phyloP scores from a whole-genome alignment of 1,284 basidiomycete species.

The Melampsora americana region DNA sequence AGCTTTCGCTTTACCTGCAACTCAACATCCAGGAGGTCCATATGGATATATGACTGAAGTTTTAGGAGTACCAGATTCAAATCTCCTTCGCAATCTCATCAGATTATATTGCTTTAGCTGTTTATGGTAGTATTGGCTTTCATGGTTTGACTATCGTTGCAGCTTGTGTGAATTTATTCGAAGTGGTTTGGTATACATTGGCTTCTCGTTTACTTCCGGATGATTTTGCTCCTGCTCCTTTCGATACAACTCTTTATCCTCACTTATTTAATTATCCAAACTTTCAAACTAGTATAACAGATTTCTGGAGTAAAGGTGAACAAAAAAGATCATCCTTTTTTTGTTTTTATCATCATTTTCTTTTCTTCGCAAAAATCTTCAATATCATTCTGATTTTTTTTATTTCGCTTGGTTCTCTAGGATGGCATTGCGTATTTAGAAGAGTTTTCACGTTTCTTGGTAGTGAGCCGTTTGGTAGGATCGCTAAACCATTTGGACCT shows the following conservation, averaged over 20 bases:
- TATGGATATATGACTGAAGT: slow-evolving; percentile 17
- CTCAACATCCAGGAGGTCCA: slow-evolving; percentile 13
- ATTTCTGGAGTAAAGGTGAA: slow-evolving; percentile 34
- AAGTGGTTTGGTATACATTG: slow-evolving; percentile 13
- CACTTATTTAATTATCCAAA: slow-evolving; percentile 7
- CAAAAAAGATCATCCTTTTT: neutral
- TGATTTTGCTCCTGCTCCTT: slow-evolving; percentile 16
- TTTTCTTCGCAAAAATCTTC: neutral
- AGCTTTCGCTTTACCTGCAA: slow-evolving; percentile 13
- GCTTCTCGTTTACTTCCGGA: slow-evolving; percentile 13
- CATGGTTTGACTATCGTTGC: slow-evolving; percentile 12
- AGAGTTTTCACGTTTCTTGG: slow-evolving; percentile 32
- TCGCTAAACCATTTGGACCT: slow-evolving; percentile 18
- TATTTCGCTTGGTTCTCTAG: neutral
- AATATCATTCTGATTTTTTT: neutral
- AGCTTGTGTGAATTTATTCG: slow-evolving; percentile 17
- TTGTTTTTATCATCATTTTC: neutral
- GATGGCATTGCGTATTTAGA: slow-evolving; percentile 39
- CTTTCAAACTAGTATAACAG: slow-evolving; percentile 18
- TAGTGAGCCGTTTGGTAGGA: slow-evolving; percentile 6
- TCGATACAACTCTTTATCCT: slow-evolving; percentile 32
- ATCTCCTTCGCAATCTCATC: neutral
- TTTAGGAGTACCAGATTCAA: slow-evolving; percentile 13
- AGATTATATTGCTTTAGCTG: neutral
- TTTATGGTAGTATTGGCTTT: slow-evolving; percentile 10